These are phyloP conservation scores for Murraya koenigii DNA, from an alignment of 345 rosid species.

Conservation along the genomic window DNA sequence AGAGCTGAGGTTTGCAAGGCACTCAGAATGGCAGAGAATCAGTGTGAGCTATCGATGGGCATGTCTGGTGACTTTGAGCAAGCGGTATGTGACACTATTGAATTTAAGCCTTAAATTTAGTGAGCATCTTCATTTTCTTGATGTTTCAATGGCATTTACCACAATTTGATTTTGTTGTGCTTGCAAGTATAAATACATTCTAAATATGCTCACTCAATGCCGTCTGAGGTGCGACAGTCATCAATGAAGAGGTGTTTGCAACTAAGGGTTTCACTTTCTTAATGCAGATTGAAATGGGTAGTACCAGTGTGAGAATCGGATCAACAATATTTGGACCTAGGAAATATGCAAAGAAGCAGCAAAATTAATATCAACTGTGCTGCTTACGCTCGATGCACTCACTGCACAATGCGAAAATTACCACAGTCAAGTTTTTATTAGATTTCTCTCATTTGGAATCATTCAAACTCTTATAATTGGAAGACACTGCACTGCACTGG, in stretches of 20 bases:
- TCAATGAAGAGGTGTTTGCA: background rate
- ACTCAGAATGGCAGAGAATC: slow-evolving; percentile 62
- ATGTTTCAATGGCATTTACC: background rate
- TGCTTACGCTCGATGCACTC: background rate
- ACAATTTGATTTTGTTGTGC: background rate
- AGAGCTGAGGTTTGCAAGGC: slow-evolving; percentile 80
- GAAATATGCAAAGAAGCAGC: slow-evolving; percentile 54
- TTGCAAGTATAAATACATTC: background rate
- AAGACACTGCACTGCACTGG: background rate
- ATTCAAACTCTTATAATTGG: background rate
- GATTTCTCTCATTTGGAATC: background rate
- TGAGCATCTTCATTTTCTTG: background rate
- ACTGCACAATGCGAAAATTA: background rate
- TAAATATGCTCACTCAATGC: background rate
- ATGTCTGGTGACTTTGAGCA: slow-evolving; percentile 92
- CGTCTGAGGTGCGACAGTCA: background rate
- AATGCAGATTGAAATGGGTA: slow-evolving; percentile 89
- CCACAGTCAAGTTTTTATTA: background rate
- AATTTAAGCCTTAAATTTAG: background rate
- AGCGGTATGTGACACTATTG: slow-evolving; percentile 48
- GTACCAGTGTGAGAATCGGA: slow-evolving; percentile 87
- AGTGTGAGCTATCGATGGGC: slow-evolving; percentile 92
- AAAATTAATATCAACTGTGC: slow-evolving; percentile 8
- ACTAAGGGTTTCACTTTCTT: slow-evolving; percentile 17
- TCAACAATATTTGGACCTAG: slow-evolving; percentile 92